A percentile compares a stretch with the other conserved stretches of the same genome.
These are phyloP conservation scores for Fusarium pseudocircinatum DNA, from an alignment of 2,329 filamentous ascomycete species.

Conservation along the genomic window DNA sequence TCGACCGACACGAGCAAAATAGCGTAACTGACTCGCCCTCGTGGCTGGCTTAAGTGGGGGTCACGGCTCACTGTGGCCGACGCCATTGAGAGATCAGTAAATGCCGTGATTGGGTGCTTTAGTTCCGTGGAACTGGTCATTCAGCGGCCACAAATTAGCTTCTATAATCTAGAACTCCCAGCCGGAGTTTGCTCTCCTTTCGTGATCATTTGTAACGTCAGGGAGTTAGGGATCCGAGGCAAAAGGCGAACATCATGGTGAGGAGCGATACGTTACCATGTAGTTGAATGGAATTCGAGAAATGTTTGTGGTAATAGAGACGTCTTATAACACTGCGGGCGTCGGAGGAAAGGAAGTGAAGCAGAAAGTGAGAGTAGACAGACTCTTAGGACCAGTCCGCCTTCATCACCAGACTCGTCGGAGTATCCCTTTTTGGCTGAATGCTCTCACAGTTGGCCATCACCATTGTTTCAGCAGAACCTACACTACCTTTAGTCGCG, in stretches of 20 bases:
- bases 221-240: accelerated
- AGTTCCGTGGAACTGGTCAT: background rate
- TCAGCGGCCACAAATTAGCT: background rate
- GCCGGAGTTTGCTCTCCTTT: background rate
- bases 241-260: too few relatives aligned
- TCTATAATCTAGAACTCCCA: background rate
- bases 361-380: background rate
- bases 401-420: background rate
- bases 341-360: accelerated
- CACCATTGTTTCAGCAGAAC: too few relatives aligned
- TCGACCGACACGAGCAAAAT: background rate
- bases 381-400: background rate
- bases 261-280: accelerated
- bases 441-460: background rate
- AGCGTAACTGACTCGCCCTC: background rate
- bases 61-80: background rate
- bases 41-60: background rate
- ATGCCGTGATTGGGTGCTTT: background rate
- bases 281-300: background rate
- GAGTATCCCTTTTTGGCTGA: background rate
- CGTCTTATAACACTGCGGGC: accelerated
- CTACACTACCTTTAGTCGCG: background rate
- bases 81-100: background rate
- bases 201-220: background rate
- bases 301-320: too few relatives aligned